These are phyloP conservation scores for Nothophaeocryptopus gaeumannii DNA, from an alignment of 2,329 filamentous ascomycete species.

Conservation along the genomic window DNA sequence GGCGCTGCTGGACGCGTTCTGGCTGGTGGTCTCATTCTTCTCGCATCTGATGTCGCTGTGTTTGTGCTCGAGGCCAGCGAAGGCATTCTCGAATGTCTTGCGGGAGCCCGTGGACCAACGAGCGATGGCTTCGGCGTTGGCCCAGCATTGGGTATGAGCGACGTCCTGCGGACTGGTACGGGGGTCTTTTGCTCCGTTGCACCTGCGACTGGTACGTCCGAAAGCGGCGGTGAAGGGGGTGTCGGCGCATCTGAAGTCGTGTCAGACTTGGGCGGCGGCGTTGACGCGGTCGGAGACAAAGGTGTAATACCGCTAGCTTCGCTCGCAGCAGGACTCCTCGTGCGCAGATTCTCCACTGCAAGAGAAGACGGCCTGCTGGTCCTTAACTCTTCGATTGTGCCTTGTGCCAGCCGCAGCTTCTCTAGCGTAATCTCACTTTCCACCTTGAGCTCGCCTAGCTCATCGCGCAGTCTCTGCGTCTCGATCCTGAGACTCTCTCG, in stretches of 20 bases:
- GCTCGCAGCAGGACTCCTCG: slow-evolving; percentile 48
- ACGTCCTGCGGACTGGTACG: slow-evolving; percentile 39
- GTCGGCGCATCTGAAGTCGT: slow-evolving; percentile 68
- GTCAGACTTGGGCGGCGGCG: slow-evolving; percentile 71
- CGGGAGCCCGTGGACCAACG: slow-evolving; percentile 41
- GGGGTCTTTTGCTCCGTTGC: slow-evolving; percentile 41
- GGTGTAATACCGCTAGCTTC: slow-evolving; percentile 65
- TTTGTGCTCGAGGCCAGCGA: slow-evolving; percentile 47
- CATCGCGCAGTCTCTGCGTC: slow-evolving; percentile 81
- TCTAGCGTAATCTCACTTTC: slow-evolving; percentile 92
- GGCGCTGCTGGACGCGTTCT: slow-evolving; percentile 33
- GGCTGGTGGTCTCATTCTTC: slow-evolving; percentile 41
- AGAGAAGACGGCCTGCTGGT: slow-evolving; percentile 52
- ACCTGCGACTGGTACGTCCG: slow-evolving; percentile 68
- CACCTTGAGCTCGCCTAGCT: slow-evolving; percentile 88
- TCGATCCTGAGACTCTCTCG: slow-evolving; percentile 86
- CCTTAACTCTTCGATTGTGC: slow-evolving; percentile 48
- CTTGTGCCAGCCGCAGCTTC: slow-evolving; percentile 75
- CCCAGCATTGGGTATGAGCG: slow-evolving; percentile 52
- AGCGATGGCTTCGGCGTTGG: slow-evolving; percentile 52
- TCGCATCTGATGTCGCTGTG: slow-evolving; percentile 26
- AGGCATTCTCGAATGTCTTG: slow-evolving; percentile 55
- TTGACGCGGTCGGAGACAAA: slow-evolving; percentile 85
- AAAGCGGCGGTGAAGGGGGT: slow-evolving; percentile 90
- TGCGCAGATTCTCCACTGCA: slow-evolving; percentile 43